Percentiles rank a stretch among this genome's conserved stretches.
Conservation (phyloP, 2,329 filamentous ascomycete genomes). For the Phyllosticta citribraziliensis region DNA sequence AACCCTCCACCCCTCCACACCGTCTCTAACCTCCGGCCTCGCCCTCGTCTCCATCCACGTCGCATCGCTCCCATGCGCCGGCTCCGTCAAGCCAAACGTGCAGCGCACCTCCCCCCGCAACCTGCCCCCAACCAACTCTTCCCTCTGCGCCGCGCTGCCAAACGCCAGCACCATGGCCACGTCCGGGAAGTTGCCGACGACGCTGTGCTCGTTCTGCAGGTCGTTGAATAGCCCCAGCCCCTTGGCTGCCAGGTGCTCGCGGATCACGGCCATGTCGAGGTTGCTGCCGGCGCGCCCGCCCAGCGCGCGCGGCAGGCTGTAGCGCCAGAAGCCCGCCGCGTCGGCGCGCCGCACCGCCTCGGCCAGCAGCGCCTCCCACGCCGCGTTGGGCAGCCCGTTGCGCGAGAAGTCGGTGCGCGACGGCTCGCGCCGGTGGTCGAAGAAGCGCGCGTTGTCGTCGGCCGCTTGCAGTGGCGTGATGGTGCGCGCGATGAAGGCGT, state of each 20-base stretch:
- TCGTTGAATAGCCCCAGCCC: constrained; percentile 54
- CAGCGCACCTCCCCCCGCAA: constrained; percentile 45
- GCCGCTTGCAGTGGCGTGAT: constrained; percentile 46
- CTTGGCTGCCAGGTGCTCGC: constrained; percentile 50
- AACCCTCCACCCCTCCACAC: constrained; percentile 41
- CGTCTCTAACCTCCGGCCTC: constrained; percentile 32
- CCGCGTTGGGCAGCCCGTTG: constrained; percentile 44
- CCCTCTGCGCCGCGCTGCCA: constrained; percentile 45
- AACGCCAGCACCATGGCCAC: constrained; percentile 54
- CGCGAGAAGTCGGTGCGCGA: constrained; percentile 52
- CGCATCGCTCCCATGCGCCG: constrained; percentile 52
- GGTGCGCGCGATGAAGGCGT: constrained; percentile 46
- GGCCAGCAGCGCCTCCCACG: constrained; percentile 48
- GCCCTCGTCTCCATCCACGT: constrained; percentile 52
- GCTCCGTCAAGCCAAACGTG: constrained; percentile 55
- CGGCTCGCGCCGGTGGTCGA: constrained; percentile 54
- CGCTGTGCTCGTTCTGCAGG: constrained; percentile 53
- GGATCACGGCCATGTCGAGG: constrained; percentile 54
- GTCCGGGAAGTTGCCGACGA: constrained; percentile 55
- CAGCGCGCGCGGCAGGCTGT: constrained; percentile 47
- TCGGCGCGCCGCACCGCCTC: constrained; percentile 45
- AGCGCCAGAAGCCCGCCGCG: constrained; percentile 50
- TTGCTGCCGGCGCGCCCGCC: constrained; percentile 47
- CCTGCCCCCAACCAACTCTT: constrained; percentile 43
- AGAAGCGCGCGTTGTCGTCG: constrained; percentile 54